Conservation (phyloP, 257 asterid genomes). For the Solanum tacnaense region DNA sequence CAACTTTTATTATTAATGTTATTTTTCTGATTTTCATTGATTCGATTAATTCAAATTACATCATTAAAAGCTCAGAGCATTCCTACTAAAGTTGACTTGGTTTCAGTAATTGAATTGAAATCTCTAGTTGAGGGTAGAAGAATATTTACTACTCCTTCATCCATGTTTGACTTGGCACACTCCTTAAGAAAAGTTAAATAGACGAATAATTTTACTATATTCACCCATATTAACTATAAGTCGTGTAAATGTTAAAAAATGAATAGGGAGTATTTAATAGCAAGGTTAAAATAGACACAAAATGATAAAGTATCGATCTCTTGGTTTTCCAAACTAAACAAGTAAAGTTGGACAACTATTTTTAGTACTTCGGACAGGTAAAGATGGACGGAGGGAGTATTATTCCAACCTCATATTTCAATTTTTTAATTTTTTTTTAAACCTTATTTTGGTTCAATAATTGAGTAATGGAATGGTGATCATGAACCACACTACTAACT, state of each 20-base stretch:
- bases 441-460: neutral
- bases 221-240: too few species aligned
- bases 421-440: too few species aligned
- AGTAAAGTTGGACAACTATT: neutral
- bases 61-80: neutral
- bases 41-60: neutral
- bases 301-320: too few species aligned
- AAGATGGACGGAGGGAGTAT: neutral
- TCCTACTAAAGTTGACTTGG: neutral
- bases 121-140: neutral
- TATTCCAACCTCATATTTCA: neutral
- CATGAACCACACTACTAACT: neutral
- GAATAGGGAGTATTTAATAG: too few species aligned
- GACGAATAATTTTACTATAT: too few species aligned
- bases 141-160: neutral
- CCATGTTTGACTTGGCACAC: too few species aligned
- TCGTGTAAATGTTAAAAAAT: too few species aligned
- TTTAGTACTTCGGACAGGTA: fast-evolving
- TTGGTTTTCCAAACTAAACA: too few species aligned
- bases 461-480: neutral
- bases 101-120: neutral
- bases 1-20: neutral
- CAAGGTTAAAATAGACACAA: too few species aligned
- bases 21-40: too few species aligned
- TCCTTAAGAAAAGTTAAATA: too few species aligned